These are phyloP conservation scores for Phytophthora fragariaefolia DNA, from an alignment of 352 stramenopile genomes.

Conservation along the genomic window DNA sequence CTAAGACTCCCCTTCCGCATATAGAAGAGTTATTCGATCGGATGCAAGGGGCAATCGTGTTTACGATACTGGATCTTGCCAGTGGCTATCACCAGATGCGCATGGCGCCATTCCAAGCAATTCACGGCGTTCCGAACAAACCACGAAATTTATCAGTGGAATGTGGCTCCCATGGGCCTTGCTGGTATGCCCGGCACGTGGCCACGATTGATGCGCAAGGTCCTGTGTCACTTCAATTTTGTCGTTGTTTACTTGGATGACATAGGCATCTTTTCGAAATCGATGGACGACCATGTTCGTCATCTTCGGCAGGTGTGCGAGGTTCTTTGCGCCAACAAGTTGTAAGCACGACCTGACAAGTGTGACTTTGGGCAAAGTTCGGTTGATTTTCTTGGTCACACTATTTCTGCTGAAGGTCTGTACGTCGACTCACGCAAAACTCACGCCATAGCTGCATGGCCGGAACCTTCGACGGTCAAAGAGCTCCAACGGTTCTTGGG, in stretches of 20 bases:
- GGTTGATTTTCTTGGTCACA: neutral
- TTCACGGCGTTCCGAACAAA: neutral
- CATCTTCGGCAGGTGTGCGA: slow-evolving; percentile 1
- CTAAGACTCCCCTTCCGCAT: neutral
- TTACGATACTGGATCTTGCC: neutral
- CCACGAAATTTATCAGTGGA: neutral
- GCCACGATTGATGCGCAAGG: neutral
- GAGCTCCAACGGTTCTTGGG: neutral
- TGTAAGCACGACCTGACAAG: neutral
- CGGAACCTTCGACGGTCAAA: neutral
- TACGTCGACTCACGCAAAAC: neutral
- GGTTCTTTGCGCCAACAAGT: neutral
- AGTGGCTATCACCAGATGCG: slow-evolving; percentile 1
- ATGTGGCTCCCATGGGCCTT: neutral
- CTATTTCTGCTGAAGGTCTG: neutral
- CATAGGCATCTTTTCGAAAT: neutral
- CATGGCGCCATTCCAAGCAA: neutral
- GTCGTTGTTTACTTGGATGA: neutral
- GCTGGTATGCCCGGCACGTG: neutral
- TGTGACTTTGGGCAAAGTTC: neutral
- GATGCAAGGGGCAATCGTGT: neutral
- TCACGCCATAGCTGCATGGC: neutral
- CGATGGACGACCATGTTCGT: neutral
- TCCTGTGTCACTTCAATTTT: neutral
- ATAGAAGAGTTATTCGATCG: neutral